A percentile compares a stretch with the other conserved stretches of the same genome.
Conservation (phyloP, 345 rosid genomes). For the Pelargonium nanum region DNA sequence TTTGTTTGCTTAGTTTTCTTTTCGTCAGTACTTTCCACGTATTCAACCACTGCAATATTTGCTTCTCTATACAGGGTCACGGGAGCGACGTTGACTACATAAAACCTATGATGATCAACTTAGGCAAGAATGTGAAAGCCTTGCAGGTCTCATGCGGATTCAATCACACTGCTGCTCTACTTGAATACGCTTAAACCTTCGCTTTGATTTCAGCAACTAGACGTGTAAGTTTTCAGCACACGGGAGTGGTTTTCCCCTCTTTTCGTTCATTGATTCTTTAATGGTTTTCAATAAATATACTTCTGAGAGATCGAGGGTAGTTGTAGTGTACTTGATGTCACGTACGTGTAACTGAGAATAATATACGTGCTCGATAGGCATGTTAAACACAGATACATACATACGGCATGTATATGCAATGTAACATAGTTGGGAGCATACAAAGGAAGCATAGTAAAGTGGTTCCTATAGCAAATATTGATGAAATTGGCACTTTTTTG, state of each 20-base stretch:
- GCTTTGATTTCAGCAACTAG: too few relatives aligned
- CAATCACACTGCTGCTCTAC: conserved; percentile 76
- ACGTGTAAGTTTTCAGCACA: too few relatives aligned
- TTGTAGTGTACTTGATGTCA: too few relatives aligned
- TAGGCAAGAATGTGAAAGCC: conserved; percentile 50
- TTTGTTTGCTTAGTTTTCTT: not conserved
- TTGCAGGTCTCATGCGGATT: conserved; percentile 78
- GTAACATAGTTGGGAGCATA: too few relatives aligned
- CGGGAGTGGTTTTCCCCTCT: too few relatives aligned
- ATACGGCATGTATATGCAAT: too few relatives aligned
- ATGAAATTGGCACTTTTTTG: too few relatives aligned
- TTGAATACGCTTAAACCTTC: conserved; percentile 38
- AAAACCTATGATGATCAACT: conserved; percentile 40
- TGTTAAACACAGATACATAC: not conserved
- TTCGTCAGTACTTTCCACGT: not conserved
- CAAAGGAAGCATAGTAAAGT: too few relatives aligned
- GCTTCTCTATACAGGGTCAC: conserved; percentile 48
- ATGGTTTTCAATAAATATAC: not conserved
- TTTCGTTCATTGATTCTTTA: not conserved
- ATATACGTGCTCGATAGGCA: not conserved
- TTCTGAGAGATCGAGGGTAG: too few relatives aligned
- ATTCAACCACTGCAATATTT: not conserved
- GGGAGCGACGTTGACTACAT: conserved; percentile 75
- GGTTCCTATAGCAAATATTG: too few relatives aligned
- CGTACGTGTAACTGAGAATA: not conserved